Evolutionary conservation across 2,329 filamentous ascomycete genomes (phyloP), one percentile per base, ranked within the genome.

Genomic region (Pyrenophora seminiperda): DNA sequence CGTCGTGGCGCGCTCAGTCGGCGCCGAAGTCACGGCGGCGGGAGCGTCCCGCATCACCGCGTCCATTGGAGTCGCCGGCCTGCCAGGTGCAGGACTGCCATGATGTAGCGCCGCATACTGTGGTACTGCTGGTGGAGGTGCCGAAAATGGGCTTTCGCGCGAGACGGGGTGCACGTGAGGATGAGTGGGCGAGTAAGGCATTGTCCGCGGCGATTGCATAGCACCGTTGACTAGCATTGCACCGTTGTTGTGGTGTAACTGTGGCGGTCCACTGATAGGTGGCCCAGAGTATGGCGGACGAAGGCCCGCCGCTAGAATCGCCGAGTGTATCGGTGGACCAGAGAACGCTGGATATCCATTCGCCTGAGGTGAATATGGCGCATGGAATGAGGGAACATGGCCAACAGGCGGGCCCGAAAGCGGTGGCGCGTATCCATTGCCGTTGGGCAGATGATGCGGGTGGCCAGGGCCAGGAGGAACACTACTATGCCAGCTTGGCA

Each of bases 111-210:
- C 53, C 13, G 63, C 53, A 24, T 70, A 71, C 32, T 64, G 63
- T 18, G 61, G 41, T 10, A 62, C 52, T 17, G 53, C 54, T 22
- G 59, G 54, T 10, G 67, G 63, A 17, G 68, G 67, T 9, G 59
- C 70, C 27, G 57, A 62, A 19, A 66, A 74, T 4, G 71, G 70
- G 29, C 67, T 73, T 41, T 72, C 70, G 1, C 72, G 66, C 44
- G 72, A 67, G 19, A 70, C 61, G 37, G 61, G 58, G 50, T 73
- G 61, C 37, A 61, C 61, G 34, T 70, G 68, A 42, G 63, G 61
- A 45, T 72, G 67, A 7, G 70, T 72, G 38, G 67, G 72, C 11
- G 73, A 74, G 19, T 71, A 70, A 1, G 70, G 67, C 47, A 71
- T 55, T 19, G 50, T 54, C 39, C 64, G 73, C 19, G 74, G 70